Evolutionary conservation across 2,329 filamentous ascomycete genomes (phyloP).

Genomic region (Fusarium goolgardi): DNA sequence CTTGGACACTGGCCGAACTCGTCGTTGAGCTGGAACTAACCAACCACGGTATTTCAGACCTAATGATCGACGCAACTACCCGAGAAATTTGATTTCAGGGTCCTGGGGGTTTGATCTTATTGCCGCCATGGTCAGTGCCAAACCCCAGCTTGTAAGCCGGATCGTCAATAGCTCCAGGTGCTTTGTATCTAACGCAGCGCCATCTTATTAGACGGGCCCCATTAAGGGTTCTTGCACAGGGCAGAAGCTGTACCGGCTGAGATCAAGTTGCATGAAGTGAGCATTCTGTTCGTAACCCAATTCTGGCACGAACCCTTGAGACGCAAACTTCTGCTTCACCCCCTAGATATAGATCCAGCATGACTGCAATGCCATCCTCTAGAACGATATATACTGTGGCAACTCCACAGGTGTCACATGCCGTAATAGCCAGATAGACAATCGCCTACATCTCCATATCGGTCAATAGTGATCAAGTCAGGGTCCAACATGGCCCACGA

Average conservation of each 20-base stretch:
- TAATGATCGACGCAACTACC: conserved; percentile 38
- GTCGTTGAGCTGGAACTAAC: conserved; percentile 25
- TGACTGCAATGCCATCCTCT: conserved; percentile 8
- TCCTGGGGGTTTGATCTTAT: conserved; percentile 36
- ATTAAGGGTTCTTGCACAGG: neutral
- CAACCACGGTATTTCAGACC: conserved; percentile 22
- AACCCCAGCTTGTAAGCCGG: conserved; percentile 20
- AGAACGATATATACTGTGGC: conserved; percentile 22
- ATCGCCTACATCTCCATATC: conserved; percentile 17
- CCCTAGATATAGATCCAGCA: conserved; percentile 7
- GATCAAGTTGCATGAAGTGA: conserved; percentile 3
- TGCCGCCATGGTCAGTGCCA: conserved; percentile 28
- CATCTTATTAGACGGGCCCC: neutral
- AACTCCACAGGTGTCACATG: conserved; percentile 32
- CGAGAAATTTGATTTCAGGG: conserved; percentile 34
- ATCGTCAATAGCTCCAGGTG: conserved; percentile 19
- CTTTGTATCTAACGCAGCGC: conserved; percentile 17
- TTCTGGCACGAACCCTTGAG: conserved; percentile 5
- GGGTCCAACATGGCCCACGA: conserved; percentile 11
- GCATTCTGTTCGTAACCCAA: conserved; percentile 6
- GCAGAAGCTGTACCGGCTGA: neutral
- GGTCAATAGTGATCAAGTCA: conserved; percentile 9
- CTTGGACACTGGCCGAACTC: conserved; percentile 22
- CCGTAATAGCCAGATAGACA: conserved; percentile 1
- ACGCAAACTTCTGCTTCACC: conserved; percentile 19